Conservation (phyloP, 805 yeast species). For the Yarrowia sp. region DNA sequence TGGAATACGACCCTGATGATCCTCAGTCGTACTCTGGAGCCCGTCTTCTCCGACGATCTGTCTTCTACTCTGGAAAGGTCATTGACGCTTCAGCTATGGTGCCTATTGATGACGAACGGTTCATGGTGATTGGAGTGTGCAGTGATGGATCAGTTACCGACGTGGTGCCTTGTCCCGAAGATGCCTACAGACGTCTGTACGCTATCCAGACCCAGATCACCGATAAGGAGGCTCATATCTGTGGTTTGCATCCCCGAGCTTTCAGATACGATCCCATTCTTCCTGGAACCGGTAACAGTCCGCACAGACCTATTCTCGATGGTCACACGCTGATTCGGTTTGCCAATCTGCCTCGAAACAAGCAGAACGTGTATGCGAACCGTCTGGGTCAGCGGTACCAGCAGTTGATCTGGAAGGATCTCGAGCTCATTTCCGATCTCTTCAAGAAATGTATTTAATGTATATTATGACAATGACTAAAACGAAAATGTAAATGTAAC, state of each 20-base stretch:
- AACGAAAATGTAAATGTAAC: neutral
- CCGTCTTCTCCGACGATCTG: constrained; percentile 63
- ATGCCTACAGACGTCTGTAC: constrained; percentile 73
- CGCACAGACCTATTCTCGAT: constrained; percentile 36
- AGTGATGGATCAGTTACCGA: constrained; percentile 76
- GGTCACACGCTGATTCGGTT: constrained; percentile 34
- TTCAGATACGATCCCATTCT: constrained; percentile 33
- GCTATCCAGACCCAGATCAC: constrained; percentile 82
- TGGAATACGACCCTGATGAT: constrained; percentile 91
- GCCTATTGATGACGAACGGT: constrained; percentile 31
- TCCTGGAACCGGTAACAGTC: constrained; percentile 21
- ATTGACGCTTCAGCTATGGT: constrained; percentile 36
- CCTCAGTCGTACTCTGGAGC: constrained; percentile 80
- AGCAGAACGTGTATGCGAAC: constrained; percentile 19
- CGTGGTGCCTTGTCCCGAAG: constrained; percentile 72
- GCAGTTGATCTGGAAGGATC: constrained; percentile 24
- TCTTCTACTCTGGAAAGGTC: constrained; percentile 64
- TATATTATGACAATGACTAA: neutral
- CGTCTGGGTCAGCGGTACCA: constrained; percentile 21
- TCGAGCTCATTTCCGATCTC: constrained; percentile 11
- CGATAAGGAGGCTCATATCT: constrained; percentile 68
- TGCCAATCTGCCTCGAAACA: constrained; percentile 32
- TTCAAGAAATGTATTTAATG: constrained; percentile 14
- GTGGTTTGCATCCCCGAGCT: constrained; percentile 73
- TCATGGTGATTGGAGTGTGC: constrained; percentile 65